Evolutionary conservation across 148 eudicot genomes (phyloP).

Genomic region (Vaccinium darrowii): DNA sequence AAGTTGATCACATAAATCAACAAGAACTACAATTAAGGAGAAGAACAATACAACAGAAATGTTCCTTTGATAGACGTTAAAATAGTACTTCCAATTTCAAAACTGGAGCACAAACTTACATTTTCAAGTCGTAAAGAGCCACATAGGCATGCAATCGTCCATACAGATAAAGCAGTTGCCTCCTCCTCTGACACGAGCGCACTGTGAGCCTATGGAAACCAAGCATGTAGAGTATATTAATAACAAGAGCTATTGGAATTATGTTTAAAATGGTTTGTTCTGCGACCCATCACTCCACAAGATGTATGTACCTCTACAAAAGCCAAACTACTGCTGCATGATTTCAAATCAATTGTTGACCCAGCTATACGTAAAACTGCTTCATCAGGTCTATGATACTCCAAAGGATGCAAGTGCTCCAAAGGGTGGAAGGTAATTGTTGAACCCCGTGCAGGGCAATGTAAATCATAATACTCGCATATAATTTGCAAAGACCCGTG

Average conservation of each 20-base stretch:
- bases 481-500: constrained; percentile 84
- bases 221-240: background rate
- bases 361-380: constrained; percentile 53
- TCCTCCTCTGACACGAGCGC: constrained; percentile 83
- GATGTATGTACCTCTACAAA: constrained; percentile 65
- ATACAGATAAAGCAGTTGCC: constrained; percentile 76
- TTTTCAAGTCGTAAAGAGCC: constrained; percentile 87
- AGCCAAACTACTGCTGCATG: constrained; percentile 78
- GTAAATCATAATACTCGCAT: constrained; percentile 68
- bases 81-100: background rate
- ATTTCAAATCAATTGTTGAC: constrained; percentile 59
- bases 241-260: background rate
- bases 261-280: background rate
- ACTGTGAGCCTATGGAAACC: constrained; percentile 48
- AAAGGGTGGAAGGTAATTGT: constrained; percentile 75
- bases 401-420: constrained; percentile 87
- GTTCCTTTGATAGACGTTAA: background rate
- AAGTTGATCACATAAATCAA: constrained; percentile 11
- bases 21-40: background rate
- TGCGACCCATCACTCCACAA: background rate
- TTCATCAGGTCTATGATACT: constrained; percentile 70
- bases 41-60: background rate
- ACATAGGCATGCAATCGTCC: constrained; percentile 82
- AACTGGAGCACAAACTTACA: constrained; percentile 45
- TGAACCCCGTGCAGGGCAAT: constrained; percentile 73